These are phyloP conservation scores for Parascedosporium putredinis DNA, from an alignment of 2,329 filamentous ascomycete species.

Conservation along the genomic window DNA sequence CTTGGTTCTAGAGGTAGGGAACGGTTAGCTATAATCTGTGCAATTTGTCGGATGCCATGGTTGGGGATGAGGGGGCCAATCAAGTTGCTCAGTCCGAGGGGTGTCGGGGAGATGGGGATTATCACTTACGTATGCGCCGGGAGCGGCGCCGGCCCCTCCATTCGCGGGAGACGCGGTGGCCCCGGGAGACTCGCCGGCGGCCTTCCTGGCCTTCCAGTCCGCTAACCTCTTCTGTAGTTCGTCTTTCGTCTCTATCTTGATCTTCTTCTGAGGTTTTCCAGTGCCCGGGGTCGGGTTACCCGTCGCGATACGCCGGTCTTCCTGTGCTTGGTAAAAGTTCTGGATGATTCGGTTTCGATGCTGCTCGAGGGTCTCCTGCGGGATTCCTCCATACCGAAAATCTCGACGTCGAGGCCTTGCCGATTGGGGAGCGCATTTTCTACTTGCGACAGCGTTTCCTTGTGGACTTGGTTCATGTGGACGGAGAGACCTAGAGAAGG, in stretches of 20 bases:
- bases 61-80: too few species aligned
- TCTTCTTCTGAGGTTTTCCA: constrained; percentile 56
- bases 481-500: constrained; percentile 65
- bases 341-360: constrained; percentile 81
- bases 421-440: constrained; percentile 88
- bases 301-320: constrained; percentile 68
- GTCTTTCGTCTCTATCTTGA: constrained; percentile 62
- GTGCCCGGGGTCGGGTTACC: constrained; percentile 70
- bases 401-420: constrained; percentile 79
- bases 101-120: background rate
- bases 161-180: constrained; percentile 42
- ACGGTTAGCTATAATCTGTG: background rate
- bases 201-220: constrained; percentile 61
- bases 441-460: constrained; percentile 76
- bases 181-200: constrained; percentile 46
- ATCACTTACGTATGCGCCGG: constrained; percentile 47
- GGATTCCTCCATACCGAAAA: constrained; percentile 97
- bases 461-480: constrained; percentile 98
- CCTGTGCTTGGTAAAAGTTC: constrained; percentile 76
- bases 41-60: too few species aligned
- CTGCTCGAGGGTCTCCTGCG: constrained; percentile 69
- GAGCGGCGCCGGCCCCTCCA: constrained; percentile 30
- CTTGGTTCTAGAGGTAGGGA: constrained; percentile 25
- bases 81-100: too few species aligned
- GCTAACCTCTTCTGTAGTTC: constrained; percentile 74